A percentile compares a stretch with the other conserved stretches of the same genome.
Evolutionary conservation across 768 basidiomycete genomes (phyloP).

Genomic region (Lentinus brumalis): DNA sequence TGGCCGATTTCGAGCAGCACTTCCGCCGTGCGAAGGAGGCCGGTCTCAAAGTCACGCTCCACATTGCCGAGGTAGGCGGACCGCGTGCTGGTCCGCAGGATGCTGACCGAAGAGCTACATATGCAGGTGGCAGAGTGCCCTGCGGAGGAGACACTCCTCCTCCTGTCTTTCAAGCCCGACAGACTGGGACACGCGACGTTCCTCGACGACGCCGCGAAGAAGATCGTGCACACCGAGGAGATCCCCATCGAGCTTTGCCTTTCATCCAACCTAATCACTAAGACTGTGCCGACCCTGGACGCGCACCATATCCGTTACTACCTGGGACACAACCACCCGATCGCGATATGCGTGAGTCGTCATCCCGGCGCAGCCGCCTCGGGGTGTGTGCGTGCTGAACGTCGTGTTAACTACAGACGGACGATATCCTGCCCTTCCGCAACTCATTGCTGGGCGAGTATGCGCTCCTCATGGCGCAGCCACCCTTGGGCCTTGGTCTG

Average conservation of each 20-base stretch:
- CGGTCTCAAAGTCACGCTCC: constrained; percentile 74
- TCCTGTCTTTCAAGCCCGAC: constrained; percentile 65
- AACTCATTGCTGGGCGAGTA: constrained; percentile 78
- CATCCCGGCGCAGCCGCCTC: not conserved
- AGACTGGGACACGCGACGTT: constrained; percentile 84
- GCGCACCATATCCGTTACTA: constrained; percentile 75
- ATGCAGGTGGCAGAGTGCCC: constrained; percentile 51
- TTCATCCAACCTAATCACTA: constrained; percentile 77
- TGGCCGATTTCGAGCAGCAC: constrained; percentile 49
- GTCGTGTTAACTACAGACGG: constrained; percentile 55
- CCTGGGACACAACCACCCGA: constrained; percentile 62
- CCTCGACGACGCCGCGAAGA: constrained; percentile 60
- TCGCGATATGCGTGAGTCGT: constrained; percentile 72
- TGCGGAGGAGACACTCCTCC: constrained; percentile 55
- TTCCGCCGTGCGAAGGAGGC: constrained; percentile 57
- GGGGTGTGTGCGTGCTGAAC: constrained; percentile 7
- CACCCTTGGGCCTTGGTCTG: constrained; percentile 75
- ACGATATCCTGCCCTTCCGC: constrained; percentile 78
- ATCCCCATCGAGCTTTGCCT: constrained; percentile 80
- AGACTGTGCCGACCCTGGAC: constrained; percentile 65
- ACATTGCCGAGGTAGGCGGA: constrained; percentile 75
- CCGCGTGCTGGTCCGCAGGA: not conserved
- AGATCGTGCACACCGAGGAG: constrained; percentile 54
- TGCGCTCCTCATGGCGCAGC: constrained; percentile 69
- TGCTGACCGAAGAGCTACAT: not conserved